A percentile compares a stretch with the other conserved stretches of the same genome.
These are phyloP conservation scores for Acanthochlamys bracteata DNA, from an alignment of 106 monocot genomes.

Conservation along the genomic window DNA sequence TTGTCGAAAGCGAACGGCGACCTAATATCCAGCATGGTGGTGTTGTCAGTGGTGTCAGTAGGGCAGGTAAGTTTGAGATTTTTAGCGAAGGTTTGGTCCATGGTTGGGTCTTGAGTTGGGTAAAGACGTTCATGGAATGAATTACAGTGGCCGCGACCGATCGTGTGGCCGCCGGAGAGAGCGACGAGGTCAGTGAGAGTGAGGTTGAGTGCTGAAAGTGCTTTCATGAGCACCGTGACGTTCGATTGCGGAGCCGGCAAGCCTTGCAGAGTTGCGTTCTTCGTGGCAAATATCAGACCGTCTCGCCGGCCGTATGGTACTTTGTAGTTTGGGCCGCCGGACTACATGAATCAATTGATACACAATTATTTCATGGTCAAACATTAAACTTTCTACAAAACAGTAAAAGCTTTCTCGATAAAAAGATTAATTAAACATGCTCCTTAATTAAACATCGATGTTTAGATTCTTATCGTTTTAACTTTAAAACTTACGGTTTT, in stretches of 20 bases:
- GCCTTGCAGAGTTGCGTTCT: conserved; percentile 10
- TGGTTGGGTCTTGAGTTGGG: conserved; percentile 22
- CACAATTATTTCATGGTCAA: no score
- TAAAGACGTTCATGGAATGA: conserved; percentile 36
- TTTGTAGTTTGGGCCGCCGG: conserved; percentile 27
- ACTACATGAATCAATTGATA: conserved; percentile 6
- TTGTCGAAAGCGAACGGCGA: conserved; percentile 10
- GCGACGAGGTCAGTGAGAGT: conserved; percentile 38
- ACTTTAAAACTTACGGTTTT: no score
- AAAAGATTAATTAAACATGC: no score
- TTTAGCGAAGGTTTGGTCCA: conserved; percentile 18
- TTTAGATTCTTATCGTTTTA: no score
- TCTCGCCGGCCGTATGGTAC: conserved; percentile 45
- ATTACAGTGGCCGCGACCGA: conserved; percentile 47
- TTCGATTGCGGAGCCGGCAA: conserved; percentile 29
- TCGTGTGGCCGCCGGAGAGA: conserved; percentile 56
- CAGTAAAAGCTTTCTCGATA: no score
- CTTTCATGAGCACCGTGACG: conserved; percentile 22
- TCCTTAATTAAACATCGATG: no score
- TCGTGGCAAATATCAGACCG: conserved; percentile 25
- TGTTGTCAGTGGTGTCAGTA: conserved; percentile 16
- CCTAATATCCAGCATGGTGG: conserved; percentile 19
- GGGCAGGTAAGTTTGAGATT: conserved; percentile 18
- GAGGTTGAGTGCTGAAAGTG: conserved; percentile 24
- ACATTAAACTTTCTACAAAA: no score